Percentiles rank a stretch among this genome's conserved stretches.
phyloP scores from a whole-genome alignment of 306 rosid species.

The Lagenaria siceraria region DNA sequence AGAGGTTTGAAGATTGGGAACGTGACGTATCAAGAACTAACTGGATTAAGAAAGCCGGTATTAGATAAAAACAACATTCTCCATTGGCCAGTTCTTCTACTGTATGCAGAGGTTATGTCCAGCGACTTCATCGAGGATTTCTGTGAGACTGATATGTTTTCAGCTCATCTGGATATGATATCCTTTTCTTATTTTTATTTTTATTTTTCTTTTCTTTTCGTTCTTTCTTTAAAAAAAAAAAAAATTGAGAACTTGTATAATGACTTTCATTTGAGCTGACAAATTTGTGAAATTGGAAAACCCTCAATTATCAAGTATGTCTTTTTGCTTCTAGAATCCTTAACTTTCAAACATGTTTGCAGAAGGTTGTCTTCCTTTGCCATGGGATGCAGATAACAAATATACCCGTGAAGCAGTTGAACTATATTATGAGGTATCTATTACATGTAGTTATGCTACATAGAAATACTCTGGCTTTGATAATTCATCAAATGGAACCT shows the following conservation, averaged over 20 bases:
- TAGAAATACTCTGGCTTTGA: neutral
- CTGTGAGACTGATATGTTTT: constrained; percentile 83
- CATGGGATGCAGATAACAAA: constrained; percentile 68
- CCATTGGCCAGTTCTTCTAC: constrained; percentile 93
- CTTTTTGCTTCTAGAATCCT: constrained; percentile 29
- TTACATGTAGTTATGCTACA: neutral
- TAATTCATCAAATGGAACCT: neutral
- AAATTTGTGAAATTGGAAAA: constrained; percentile 7
- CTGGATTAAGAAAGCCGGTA: constrained; percentile 57
- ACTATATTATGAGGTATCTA: constrained; percentile 55
- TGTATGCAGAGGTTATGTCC: constrained; percentile 93
- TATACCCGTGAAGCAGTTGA: constrained; percentile 59
- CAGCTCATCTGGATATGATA: constrained; percentile 81
- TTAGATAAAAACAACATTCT: constrained; percentile 60
- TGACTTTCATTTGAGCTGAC: neutral
- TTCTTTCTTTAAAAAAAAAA: no score
- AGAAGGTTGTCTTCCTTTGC: constrained; percentile 50
- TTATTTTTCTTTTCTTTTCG: neutral
- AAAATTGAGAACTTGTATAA: neutral
- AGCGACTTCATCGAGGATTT: constrained; percentile 93
- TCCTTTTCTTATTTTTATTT: constrained; percentile 32
- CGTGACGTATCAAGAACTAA: constrained; percentile 57
- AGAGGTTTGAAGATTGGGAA: constrained; percentile 76
- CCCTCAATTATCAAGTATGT: neutral
- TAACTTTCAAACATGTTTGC: constrained; percentile 67